Evolutionary conservation across 2,329 filamentous ascomycete species (phyloP).

Genomic region (Xylariaceae sp.): DNA sequence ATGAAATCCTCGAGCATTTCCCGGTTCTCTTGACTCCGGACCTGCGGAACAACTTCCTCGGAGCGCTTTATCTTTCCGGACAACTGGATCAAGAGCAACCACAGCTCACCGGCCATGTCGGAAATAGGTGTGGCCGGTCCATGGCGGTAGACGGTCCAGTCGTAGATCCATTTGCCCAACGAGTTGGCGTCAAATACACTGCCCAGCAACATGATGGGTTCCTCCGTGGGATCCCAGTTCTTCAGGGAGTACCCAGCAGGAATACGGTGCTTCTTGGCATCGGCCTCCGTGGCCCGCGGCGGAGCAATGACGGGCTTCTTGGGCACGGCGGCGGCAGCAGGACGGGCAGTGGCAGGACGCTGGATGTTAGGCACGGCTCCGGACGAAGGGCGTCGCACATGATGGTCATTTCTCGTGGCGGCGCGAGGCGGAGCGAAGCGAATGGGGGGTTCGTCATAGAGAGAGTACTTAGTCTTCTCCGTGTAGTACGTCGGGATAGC

Average conservation of each 20-base stretch:
- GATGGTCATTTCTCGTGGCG: constrained; percentile 36
- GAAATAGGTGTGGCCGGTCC: constrained; percentile 77
- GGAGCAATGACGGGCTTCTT: constrained; percentile 35
- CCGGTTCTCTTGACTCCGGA: constrained; percentile 66
- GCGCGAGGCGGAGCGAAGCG: constrained; percentile 32
- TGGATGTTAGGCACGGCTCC: constrained; percentile 39
- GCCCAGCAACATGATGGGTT: constrained; percentile 88
- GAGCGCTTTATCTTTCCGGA: constrained; percentile 90
- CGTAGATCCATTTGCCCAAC: constrained; percentile 98
- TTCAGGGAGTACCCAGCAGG: constrained; percentile 89
- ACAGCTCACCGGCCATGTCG: constrained; percentile 89
- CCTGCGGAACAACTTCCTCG: constrained; percentile 67
- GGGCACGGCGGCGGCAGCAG: constrained; percentile 38
- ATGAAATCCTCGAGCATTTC: constrained; percentile 89
- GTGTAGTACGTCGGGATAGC: constrained; percentile 34
- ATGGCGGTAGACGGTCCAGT: constrained; percentile 94
- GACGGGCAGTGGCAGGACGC: constrained; percentile 49
- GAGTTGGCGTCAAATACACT: constrained; percentile 98
- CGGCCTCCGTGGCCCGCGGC: constrained; percentile 51
- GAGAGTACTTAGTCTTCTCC: constrained; percentile 39
- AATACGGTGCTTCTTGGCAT: constrained; percentile 64
- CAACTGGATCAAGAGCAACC: constrained; percentile 90
- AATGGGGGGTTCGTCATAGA: constrained; percentile 35
- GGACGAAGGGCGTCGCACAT: constrained; percentile 43
- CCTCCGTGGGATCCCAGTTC: constrained; percentile 95